These are phyloP conservation scores for Sungouiozyma intestinalis DNA, from an alignment of 805 yeast species.

Conservation along the genomic window DNA sequence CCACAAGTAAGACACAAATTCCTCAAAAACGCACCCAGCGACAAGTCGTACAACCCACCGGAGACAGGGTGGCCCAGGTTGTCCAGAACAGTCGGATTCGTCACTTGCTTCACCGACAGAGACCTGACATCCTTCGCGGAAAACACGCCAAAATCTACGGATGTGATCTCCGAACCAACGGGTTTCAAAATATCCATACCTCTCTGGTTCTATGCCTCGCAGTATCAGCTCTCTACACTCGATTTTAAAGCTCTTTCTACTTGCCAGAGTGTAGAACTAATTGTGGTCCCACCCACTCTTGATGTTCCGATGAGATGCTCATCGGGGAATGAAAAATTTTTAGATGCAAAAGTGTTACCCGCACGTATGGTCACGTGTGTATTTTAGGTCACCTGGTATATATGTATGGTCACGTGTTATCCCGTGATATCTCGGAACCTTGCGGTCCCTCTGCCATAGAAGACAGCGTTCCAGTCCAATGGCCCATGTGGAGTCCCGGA, in stretches of 20 bases:
- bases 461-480: too few relatives aligned
- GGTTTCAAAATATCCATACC: slow-evolving; percentile 93
- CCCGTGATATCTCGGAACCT: too few relatives aligned
- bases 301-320: not conserved
- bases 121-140: slow-evolving; percentile 72
- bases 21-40: slow-evolving; percentile 88
- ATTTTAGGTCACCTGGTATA: too few relatives aligned
- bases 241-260: too few relatives aligned
- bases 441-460: too few relatives aligned
- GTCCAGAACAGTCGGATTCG: slow-evolving; percentile 92
- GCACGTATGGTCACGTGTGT: too few relatives aligned
- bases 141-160: slow-evolving; percentile 86
- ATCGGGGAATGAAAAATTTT: not conserved
- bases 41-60: slow-evolving; percentile 87
- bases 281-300: too few relatives aligned
- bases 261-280: too few relatives aligned
- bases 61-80: slow-evolving; percentile 90
- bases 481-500: too few relatives aligned
- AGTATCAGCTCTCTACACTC: too few relatives aligned
- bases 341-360: too few relatives aligned
- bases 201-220: not conserved
- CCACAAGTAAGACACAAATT: slow-evolving; percentile 95
- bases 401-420: too few relatives aligned
- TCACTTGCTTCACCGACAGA: slow-evolving; percentile 88
- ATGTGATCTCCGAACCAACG: slow-evolving; percentile 84